phyloP scores from a whole-genome alignment of 768 basidiomycete genomes.

The Tricholoma sp. region DNA sequence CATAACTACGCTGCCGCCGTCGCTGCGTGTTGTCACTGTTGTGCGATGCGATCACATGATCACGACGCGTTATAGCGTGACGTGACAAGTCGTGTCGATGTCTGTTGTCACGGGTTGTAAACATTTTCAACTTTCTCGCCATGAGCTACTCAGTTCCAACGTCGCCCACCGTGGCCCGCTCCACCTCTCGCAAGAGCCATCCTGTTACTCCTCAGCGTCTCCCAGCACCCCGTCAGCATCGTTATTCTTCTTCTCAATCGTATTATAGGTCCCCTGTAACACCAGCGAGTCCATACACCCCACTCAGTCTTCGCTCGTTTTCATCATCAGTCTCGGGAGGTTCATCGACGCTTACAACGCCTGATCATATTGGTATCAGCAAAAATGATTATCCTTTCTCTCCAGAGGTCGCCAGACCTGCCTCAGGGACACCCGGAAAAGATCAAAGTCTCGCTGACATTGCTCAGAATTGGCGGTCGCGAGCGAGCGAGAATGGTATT shows the following conservation, averaged over 20 bases:
- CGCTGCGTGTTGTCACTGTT: too few species aligned
- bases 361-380: constrained; percentile 38
- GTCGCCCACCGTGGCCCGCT: constrained; percentile 40
- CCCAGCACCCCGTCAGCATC: constrained; percentile 37
- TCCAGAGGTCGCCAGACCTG: constrained; percentile 33
- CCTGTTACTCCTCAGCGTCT: constrained; percentile 68
- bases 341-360: constrained; percentile 55
- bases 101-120: constrained; percentile 9
- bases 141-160: constrained; percentile 37
- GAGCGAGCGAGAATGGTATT: constrained; percentile 69
- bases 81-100: constrained; percentile 13
- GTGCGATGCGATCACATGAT: constrained; percentile 14
- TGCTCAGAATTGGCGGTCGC: constrained; percentile 66
- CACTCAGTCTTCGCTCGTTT: constrained; percentile 62
- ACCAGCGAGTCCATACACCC: constrained; percentile 66
- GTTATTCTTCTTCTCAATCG: constrained; percentile 35
- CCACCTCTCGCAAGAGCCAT: constrained; percentile 26
- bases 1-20: too few species aligned
- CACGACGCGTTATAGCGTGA: constrained; percentile 12
- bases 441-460: constrained; percentile 55
- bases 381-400: constrained; percentile 42
- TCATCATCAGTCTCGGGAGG: constrained; percentile 48
- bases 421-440: constrained; percentile 17
- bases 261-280: constrained; percentile 56
- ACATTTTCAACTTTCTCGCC: constrained; percentile 8